phyloP scores from a whole-genome alignment of 768 basidiomycete genomes.

The Gloeostereum incarnatum region DNA sequence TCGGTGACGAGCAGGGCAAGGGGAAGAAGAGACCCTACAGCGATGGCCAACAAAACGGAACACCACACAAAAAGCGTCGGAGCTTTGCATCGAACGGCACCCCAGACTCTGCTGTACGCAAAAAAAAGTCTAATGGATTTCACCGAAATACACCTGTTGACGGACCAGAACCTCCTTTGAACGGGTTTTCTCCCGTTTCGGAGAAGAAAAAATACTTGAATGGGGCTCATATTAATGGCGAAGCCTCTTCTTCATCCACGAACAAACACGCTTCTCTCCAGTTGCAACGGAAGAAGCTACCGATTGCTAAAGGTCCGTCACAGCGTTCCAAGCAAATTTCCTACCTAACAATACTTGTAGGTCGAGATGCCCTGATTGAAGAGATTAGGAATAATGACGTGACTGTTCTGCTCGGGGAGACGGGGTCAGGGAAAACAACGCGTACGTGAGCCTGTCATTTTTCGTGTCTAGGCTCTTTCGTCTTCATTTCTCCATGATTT shows the following conservation, averaged over 20 bases:
- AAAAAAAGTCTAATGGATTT: slow-evolving; percentile 8
- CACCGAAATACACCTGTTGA: slow-evolving; percentile 4
- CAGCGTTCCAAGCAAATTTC: neutral
- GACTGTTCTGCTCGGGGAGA: slow-evolving; percentile 89
- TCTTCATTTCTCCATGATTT: neutral
- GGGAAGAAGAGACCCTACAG: slow-evolving; percentile 15
- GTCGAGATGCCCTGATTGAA: slow-evolving; percentile 64
- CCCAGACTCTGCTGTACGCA: slow-evolving; percentile 1
- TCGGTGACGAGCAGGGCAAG: slow-evolving; percentile 28
- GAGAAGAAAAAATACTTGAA: too few species aligned
- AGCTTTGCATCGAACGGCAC: slow-evolving; percentile 11
- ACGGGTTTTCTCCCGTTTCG: neutral
- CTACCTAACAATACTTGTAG: slow-evolving; percentile 26
- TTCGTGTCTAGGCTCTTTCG: too few species aligned
- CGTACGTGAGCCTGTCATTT: too few species aligned
- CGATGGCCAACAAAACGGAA: slow-evolving; percentile 13
- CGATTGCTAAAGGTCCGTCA: slow-evolving; percentile 65
- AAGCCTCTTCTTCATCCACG: slow-evolving; percentile 1
- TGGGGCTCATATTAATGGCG: too few species aligned
- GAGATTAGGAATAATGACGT: slow-evolving; percentile 75
- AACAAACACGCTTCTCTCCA: slow-evolving; percentile 29
- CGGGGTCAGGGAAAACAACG: slow-evolving; percentile 97
- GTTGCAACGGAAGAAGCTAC: slow-evolving; percentile 61
- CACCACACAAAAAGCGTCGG: slow-evolving; percentile 23
- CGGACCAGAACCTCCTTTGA: slow-evolving; percentile 1